Base-by-base conservation (phyloP, 2,329 filamentous ascomycete genomes). In the Monosporascus sp. region DNA sequence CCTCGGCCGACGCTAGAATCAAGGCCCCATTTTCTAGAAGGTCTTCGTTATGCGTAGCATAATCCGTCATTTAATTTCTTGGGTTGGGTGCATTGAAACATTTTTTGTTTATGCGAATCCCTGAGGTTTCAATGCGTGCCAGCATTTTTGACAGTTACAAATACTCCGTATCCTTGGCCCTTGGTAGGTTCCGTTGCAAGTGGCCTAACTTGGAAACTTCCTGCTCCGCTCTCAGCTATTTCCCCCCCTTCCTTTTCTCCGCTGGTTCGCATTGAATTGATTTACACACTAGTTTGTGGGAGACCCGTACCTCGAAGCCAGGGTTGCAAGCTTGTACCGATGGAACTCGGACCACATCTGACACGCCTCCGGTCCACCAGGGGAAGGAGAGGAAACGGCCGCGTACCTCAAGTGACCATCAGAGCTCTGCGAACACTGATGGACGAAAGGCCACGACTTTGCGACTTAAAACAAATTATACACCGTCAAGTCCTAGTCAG, bases 51-150 rank as follows among this genome's bases (percentile, higher is more conserved):
- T 61, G 54, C 55, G 60, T 60, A 70, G 74, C 75, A 77, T 77
- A 76, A 76, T 64, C 67, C 63, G 64, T 61, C 64, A 69, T 75
- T 74, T 76, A 73, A 77, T 77, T 77, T 65, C 74, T 68, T 14
- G 9, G 11, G 31, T 2, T 70, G 71, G 72, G 71, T 68, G 62
- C 67, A 62, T 64, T 72, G 69, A 73, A 74, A 74, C 70, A 63
- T 65, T 67, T 71, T 70, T 71, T 63, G 62, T 73, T 77, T 70
- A 77, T 77, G 75, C 75, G 67, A 61, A 57, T 70, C 65, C 68
- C 57, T 52, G 52, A 45, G 50, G 45, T 54, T 52, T 59, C 43
- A 46, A 46, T 46, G 43, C 43, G 43, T 27, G 31, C 31, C 31
- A 2, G 31, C 31, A 35, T 35, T 35, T 35, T 35, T 14, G 31